phyloP scores from a whole-genome alignment of 306 rosid genomes.

The Medicago lupulina region DNA sequence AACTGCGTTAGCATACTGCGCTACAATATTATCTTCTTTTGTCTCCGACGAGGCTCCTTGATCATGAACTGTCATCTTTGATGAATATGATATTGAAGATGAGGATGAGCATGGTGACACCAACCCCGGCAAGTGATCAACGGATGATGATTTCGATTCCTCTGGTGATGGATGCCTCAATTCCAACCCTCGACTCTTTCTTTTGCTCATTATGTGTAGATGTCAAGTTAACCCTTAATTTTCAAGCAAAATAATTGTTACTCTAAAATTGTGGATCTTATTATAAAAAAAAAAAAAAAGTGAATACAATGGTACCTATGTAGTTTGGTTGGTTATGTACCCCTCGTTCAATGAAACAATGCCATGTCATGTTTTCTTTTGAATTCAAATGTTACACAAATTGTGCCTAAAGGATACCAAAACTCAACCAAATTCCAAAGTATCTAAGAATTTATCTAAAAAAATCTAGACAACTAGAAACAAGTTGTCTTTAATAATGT shows the following conservation, averaged over 20 bases:
- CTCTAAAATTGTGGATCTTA: not conserved
- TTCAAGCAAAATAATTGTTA: not conserved
- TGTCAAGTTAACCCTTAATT: not conserved
- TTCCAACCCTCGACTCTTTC: slow-evolving; percentile 3
- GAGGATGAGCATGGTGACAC: not conserved
- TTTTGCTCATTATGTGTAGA: slow-evolving; percentile 13
- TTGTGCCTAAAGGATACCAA: too few relatives aligned
- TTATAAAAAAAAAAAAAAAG: too few relatives aligned
- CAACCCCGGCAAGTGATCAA: not conserved
- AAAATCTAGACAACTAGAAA: too few relatives aligned
- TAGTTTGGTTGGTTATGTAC: too few relatives aligned
- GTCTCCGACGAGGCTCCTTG: not conserved
- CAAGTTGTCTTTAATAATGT: too few relatives aligned
- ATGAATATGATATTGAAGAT: slow-evolving; percentile 21
- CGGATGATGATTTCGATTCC: not conserved
- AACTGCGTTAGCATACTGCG: not conserved
- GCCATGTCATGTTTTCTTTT: too few relatives aligned
- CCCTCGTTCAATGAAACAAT: too few relatives aligned
- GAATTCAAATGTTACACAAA: too few relatives aligned
- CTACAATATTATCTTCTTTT: not conserved
- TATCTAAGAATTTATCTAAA: too few relatives aligned
- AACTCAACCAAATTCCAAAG: too few relatives aligned
- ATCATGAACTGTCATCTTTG: not conserved
- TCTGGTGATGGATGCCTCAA: not conserved
- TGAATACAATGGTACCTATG: too few relatives aligned